Evolutionary conservation across 1,284 basidiomycete genomes (phyloP), one percentile per base, ranked within the genome.

Genomic region (Tetrapyrgos nigripes): DNA sequence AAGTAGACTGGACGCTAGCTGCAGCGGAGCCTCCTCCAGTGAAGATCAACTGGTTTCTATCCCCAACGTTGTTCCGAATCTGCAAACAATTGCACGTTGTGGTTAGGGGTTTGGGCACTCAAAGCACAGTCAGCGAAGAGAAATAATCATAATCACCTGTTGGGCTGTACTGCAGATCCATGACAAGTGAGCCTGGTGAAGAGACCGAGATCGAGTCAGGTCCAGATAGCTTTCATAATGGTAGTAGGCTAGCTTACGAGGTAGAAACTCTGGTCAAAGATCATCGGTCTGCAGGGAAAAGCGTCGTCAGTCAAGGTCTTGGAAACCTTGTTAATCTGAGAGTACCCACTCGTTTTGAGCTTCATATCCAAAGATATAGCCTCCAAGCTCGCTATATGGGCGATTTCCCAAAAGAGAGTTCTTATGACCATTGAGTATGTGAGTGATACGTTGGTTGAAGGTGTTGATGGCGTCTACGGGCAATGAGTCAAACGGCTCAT

Each of bases 321-420:
- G n/a, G n/a, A n/a, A n/a, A n/a, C n/a, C n/a, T n/a, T n/a, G n/a
- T n/a, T n/a, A n/a, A n/a, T n/a, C 11, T 17, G 11, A 31, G 21
- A 28, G 14, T 2, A 53, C 59, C 17, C 29, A 60, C 54, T 61
- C 59, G n/a, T 61, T 61, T 26, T 81, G 74, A 9, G 79, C 77
- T 67, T 79, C 74, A 50, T 76, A 73, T 0, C 76, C 80, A 56
- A 81, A 81, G 55, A 83, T 79, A 57, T 80, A 78, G 9, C 73
- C 72, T 45, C 68, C 73, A 3, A 81, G 70, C 60, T 79, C 71
- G 48, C 76, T 76, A 79, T 80, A 81, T 1, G 76, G 74, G 55
- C 73, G 59, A 52, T 68, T 70, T 1, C 74, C 74, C 28, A 81
- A 67, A 17, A 73, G 67, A 1, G 67, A 61, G 60, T 82, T 78